phyloP scores from a whole-genome alignment of 106 monocot genomes.

The Phalaenopsis equestris region DNA sequence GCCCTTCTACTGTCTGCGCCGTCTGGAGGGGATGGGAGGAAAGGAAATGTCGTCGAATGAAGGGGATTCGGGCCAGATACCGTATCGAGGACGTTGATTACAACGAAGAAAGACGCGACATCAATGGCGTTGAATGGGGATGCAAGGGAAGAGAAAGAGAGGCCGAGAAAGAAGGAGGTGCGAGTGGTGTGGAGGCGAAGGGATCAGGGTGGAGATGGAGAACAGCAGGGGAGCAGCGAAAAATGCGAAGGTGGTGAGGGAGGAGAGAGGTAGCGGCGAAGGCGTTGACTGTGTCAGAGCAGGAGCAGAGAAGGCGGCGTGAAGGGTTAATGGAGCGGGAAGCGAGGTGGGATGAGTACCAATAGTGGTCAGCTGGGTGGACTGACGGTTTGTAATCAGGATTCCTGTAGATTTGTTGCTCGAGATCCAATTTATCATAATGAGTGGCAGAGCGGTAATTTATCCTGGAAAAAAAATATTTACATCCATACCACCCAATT shows the following conservation, averaged over 20 bases:
- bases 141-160: neutral
- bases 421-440: neutral
- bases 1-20: slow-evolving; percentile 13
- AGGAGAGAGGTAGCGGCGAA: slow-evolving; percentile 16
- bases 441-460: neutral
- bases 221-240: slow-evolving; percentile 21
- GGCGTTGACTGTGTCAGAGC: slow-evolving; percentile 23
- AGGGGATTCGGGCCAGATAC: slow-evolving; percentile 43
- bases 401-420: slow-evolving; percentile 26
- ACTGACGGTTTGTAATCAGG: slow-evolving; percentile 19
- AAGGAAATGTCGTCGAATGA: slow-evolving; percentile 39
- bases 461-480: too few species aligned
- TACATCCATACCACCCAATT: too few species aligned
- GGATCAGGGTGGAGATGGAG: slow-evolving; percentile 21
- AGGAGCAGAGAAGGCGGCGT: slow-evolving; percentile 38
- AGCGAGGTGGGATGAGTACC: slow-evolving; percentile 38
- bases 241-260: slow-evolving; percentile 25
- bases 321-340: slow-evolving; percentile 42
- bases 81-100: slow-evolving; percentile 56
- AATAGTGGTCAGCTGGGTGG: slow-evolving; percentile 23
- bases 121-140: slow-evolving; percentile 1
- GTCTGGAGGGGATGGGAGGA: slow-evolving; percentile 18
- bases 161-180: slow-evolving; percentile 28
- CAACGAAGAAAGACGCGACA: slow-evolving; percentile 14
- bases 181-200: slow-evolving; percentile 35